Evolutionary conservation across 768 basidiomycete species (phyloP).

Genomic region (Hypholoma sublateritium): DNA sequence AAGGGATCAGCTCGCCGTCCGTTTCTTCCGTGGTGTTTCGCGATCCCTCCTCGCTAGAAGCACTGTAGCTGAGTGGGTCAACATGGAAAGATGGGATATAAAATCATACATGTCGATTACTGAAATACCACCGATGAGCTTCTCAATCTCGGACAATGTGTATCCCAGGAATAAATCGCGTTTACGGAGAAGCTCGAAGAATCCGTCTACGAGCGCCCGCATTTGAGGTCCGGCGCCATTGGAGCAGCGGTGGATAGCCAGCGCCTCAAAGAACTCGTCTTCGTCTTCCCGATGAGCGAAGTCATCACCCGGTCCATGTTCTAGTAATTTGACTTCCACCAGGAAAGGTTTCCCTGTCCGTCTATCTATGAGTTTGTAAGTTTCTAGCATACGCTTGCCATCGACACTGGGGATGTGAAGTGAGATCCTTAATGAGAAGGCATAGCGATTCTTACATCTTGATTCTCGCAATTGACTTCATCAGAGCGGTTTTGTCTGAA

Average conservation of each 20-base stretch:
- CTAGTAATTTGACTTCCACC: conserved; percentile 13
- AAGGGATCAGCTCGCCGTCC: conserved; percentile 11
- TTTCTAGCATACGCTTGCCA: conserved; percentile 17
- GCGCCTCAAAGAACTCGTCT: conserved; percentile 17
- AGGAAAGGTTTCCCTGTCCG: conserved; percentile 18
- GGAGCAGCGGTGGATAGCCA: conserved; percentile 11
- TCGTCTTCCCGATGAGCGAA: conserved; percentile 19
- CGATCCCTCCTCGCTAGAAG: conserved; percentile 14
- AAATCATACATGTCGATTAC: conserved; percentile 17
- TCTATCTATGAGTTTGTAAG: conserved; percentile 18
- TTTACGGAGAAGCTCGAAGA: conserved; percentile 17
- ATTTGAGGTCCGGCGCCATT: conserved; percentile 14
- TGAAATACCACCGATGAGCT: conserved; percentile 23
- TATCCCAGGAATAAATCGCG: conserved; percentile 22
- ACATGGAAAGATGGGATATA: background rate
- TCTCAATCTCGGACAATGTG: conserved; percentile 20
- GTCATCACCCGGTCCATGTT: conserved; percentile 4
- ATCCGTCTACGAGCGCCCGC: conserved; percentile 22
- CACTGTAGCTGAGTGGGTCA: background rate
- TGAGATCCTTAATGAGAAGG: background rate
- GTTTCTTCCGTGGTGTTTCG: conserved; percentile 11
- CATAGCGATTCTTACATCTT: conserved; percentile 9
- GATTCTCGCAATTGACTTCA: conserved; percentile 12
- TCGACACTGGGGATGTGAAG: background rate
- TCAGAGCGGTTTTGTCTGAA: conserved; percentile 10